These are phyloP conservation scores for Saccharata proteae DNA, from an alignment of 2,329 filamentous ascomycete genomes.

Conservation along the genomic window DNA sequence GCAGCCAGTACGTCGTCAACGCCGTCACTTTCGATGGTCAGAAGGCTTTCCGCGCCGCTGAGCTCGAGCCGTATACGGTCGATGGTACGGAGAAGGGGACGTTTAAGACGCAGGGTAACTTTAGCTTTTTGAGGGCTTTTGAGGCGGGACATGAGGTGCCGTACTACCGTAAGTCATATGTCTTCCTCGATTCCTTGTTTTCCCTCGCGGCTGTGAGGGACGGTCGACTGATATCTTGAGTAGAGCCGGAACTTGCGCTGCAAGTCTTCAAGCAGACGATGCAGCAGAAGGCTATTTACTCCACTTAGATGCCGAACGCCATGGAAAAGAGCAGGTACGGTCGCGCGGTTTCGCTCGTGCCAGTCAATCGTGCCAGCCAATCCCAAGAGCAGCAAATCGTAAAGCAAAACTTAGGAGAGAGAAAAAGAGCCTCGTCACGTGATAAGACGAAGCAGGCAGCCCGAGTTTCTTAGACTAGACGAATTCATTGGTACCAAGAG, in stretches of 20 bases:
- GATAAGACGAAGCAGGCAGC: too few species aligned
- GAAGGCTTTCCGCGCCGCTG: constrained; percentile 27
- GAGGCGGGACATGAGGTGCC: constrained; percentile 33
- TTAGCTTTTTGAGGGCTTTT: constrained; percentile 39
- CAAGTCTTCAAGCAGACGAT: constrained; percentile 38
- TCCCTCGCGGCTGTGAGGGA: background rate
- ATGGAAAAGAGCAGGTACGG: too few species aligned
- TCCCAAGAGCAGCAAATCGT: too few species aligned
- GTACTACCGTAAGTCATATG: constrained; percentile 17
- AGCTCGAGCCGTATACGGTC: constrained; percentile 35
- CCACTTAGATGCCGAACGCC: too few species aligned
- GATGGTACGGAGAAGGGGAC: constrained; percentile 35
- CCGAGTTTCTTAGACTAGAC: too few species aligned
- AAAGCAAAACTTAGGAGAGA: too few species aligned
- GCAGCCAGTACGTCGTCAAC: constrained; percentile 31
- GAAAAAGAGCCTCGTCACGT: too few species aligned
- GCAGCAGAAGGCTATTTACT: constrained; percentile 21
- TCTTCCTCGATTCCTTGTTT: background rate
- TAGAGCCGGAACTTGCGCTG: constrained; percentile 31
- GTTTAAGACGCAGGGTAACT: constrained; percentile 39
- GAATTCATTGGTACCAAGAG: too few species aligned
- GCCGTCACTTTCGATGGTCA: constrained; percentile 32
- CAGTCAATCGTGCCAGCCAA: too few species aligned
- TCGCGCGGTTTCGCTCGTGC: too few species aligned
- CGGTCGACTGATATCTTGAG: constrained; percentile 1